Conservation (phyloP, 2,329 filamentous ascomycete genomes). For the Sarocladium strictum region DNA sequence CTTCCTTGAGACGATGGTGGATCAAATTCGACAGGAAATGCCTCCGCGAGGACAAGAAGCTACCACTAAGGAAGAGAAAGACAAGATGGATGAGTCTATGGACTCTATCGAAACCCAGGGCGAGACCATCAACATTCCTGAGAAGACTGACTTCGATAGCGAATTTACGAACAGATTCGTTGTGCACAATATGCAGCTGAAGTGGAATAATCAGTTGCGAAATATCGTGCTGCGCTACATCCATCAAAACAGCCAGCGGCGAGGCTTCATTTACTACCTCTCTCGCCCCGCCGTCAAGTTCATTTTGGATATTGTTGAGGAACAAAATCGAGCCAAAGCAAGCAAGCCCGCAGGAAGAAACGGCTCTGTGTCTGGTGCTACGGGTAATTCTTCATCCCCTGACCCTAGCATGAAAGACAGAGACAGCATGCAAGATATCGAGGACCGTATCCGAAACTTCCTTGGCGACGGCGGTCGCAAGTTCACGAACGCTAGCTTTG, state of each 20-base stretch:
- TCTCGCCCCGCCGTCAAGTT: slow-evolving; percentile 95
- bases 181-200: slow-evolving; percentile 93
- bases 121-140: slow-evolving; percentile 58
- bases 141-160: slow-evolving; percentile 76
- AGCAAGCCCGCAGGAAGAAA: slow-evolving; percentile 17
- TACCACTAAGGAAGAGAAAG: slow-evolving; percentile 11
- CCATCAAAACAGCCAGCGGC: slow-evolving; percentile 91
- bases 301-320: slow-evolving; percentile 94
- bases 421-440: slow-evolving; percentile 50
- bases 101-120: slow-evolving; percentile 42
- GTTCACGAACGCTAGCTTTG: slow-evolving; percentile 51
- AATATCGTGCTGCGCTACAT: slow-evolving; percentile 97
- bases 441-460: slow-evolving; percentile 81
- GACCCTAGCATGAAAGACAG: slow-evolving; percentile 46
- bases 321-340: slow-evolving; percentile 70
- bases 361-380: neutral
- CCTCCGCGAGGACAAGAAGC: slow-evolving; percentile 22
- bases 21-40: slow-evolving; percentile 37
- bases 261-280: slow-evolving; percentile 97
- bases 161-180: slow-evolving; percentile 99
- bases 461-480: slow-evolving; percentile 70
- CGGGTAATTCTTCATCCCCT: slow-evolving; percentile 22
- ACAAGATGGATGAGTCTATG: slow-evolving; percentile 21
- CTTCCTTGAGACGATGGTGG: slow-evolving; percentile 54
- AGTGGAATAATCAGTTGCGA: slow-evolving; percentile 94